A percentile compares a stretch with the other conserved stretches of the same genome.
Conservation (phyloP, 352 stramenopile species). For the Pythium myriotylum region DNA sequence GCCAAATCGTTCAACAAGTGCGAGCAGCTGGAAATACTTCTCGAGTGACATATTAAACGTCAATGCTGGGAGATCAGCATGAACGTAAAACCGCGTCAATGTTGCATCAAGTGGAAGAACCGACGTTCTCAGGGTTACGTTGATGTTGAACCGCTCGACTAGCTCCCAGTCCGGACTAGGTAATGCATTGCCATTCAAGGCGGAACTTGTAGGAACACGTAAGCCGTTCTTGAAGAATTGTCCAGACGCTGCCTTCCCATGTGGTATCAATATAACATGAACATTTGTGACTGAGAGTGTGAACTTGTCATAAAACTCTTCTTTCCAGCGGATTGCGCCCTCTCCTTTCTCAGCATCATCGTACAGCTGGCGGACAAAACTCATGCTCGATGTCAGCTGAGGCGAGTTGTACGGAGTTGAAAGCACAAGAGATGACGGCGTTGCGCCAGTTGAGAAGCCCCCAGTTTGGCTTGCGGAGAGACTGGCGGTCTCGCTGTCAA, state of each 20-base stretch:
- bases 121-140: conserved; percentile 82
- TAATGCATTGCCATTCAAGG: conserved; percentile 11
- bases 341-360: conserved; percentile 86
- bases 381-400: conserved; percentile 55
- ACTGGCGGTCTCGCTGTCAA: conserved; percentile 55
- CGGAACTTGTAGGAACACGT: conserved; percentile 9
- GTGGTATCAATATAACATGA: conserved; percentile 80
- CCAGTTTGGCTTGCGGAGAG: conserved; percentile 33
- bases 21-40: conserved; percentile 78
- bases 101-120: conserved; percentile 85
- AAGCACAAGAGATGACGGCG: conserved; percentile 43
- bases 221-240: conserved; percentile 3
- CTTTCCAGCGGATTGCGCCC: conserved; percentile 86
- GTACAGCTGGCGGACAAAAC: conserved; percentile 85
- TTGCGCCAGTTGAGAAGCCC: conserved; percentile 29
- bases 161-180: conserved; percentile 75
- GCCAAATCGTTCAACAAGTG: conserved; percentile 63
- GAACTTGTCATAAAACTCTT: conserved; percentile 92
- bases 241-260: conserved; percentile 31
- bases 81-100: conserved; percentile 79
- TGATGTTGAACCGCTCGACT: conserved; percentile 87
- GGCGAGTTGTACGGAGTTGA: conserved; percentile 46
- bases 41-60: conserved; percentile 86
- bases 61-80: conserved; percentile 80
- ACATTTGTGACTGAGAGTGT: conserved; percentile 81